Evolutionary conservation across 371 early-diverging fungal genomes (phyloP), one percentile per base, ranked within the genome.

Genomic region (Dichotomocladium elegans): DNA sequence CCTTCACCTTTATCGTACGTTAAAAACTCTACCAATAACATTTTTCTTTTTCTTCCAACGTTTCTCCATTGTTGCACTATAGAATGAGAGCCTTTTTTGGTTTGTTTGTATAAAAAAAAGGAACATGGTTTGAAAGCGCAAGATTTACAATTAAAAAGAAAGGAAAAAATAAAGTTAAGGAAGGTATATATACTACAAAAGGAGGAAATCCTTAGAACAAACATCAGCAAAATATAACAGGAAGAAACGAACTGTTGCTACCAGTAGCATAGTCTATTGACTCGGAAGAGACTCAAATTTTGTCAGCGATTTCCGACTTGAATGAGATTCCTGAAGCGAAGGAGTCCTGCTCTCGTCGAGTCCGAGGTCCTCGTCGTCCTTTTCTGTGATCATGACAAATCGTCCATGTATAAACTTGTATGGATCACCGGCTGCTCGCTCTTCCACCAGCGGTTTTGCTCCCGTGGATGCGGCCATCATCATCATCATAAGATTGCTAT

Each of bases 271-370:
- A 37, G 15, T 21, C 21, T 37, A 37, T 5, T 21, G n/a, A 21
- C 21, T 37, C 17, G n/a, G 21, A 15, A 21, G 37, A n/a, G 51
- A 41, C 21, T 35, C 35, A 45, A 35, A 53, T 34, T 59, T 59
- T 4, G 59, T 59, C 30, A 59, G 30, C 17, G 59, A 53, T 42
- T 59, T 59, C 2, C 54, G 53, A 30, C 59, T 59, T 19, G 49
- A 53, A 25, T 59, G 52, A 2, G 59, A 59, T 30, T 48, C 59
- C 25, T 40, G 59, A 15, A 53, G 53, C 27, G 59, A 59, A 29
- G 53, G 53, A 43, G 43, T 24, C 33, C 53, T 47, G 53, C 59
- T 58, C 24, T 53, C 48, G 27, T 29, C 26, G 22, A 37, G 51
- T 17, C 15, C 30, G 27, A 46, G 46, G 15, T 57, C 57, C 12